Conservation (phyloP, 768 basidiomycete genomes). For the Porphyrellus cyaneotinctus region DNA sequence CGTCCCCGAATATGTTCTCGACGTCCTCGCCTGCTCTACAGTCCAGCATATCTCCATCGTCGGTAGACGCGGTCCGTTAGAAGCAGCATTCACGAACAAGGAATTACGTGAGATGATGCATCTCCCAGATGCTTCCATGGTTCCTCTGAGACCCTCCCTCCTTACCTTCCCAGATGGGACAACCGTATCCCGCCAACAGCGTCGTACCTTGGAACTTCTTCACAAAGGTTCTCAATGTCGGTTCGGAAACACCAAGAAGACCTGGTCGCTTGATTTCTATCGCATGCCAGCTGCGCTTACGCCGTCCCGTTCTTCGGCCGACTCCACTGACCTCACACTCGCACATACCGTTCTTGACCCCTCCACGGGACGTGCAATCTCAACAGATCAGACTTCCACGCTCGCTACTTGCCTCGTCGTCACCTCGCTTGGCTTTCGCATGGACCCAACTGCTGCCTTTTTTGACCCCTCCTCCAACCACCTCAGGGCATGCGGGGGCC, state of each 20-base stretch:
- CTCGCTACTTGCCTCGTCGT: slow-evolving; percentile 73
- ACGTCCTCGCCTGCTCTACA: slow-evolving; percentile 54
- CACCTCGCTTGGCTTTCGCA: slow-evolving; percentile 83
- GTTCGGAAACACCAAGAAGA: slow-evolving; percentile 50
- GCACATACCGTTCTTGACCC: slow-evolving; percentile 60
- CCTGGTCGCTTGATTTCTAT: slow-evolving; percentile 84
- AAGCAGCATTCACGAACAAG: slow-evolving; percentile 89
- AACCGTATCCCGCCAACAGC: slow-evolving; percentile 57
- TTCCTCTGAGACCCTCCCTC: slow-evolving; percentile 49
- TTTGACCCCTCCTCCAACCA: slow-evolving; percentile 55
- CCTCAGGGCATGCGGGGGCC: slow-evolving; percentile 49
- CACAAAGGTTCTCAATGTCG: slow-evolving; percentile 54
- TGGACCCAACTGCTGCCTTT: slow-evolving; percentile 56
- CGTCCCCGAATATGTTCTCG: slow-evolving; percentile 70
- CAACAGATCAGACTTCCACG: slow-evolving; percentile 51
- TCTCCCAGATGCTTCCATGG: slow-evolving; percentile 62
- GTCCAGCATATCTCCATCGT: slow-evolving; percentile 80
- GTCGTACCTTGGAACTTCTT: slow-evolving; percentile 62
- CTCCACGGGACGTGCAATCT: slow-evolving; percentile 42
- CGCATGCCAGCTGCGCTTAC: slow-evolving; percentile 57
- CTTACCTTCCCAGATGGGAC: slow-evolving; percentile 35
- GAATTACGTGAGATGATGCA: slow-evolving; percentile 83
- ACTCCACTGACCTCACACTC: slow-evolving; percentile 45
- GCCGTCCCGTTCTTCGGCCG: slow-evolving; percentile 17
- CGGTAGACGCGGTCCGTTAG: slow-evolving; percentile 80